Percentiles rank a stretch among this genome's conserved stretches.
Conservation (phyloP, 1,139 yeast genomes). For the Saccharomycopsis phalli region DNA sequence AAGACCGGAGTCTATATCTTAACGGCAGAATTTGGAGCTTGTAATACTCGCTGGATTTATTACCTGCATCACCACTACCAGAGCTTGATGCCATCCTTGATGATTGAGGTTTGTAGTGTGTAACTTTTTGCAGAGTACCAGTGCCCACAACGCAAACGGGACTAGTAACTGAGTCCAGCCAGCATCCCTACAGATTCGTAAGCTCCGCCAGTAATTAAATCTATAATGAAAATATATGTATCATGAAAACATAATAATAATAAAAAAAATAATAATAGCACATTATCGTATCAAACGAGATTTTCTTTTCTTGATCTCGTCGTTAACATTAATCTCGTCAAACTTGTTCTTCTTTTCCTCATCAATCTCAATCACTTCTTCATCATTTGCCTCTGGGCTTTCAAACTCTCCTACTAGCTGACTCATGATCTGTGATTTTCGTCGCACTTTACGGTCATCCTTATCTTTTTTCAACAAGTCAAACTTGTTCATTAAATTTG, state of each 20-base stretch:
- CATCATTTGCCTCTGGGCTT: too few relatives aligned
- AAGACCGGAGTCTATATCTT: slow-evolving; percentile 49
- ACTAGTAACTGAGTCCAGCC: too few relatives aligned
- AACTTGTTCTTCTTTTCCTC: slow-evolving; percentile 8
- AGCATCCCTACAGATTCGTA: too few relatives aligned
- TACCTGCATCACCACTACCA: slow-evolving; percentile 55
- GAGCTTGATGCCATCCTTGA: not conserved
- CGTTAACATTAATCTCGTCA: slow-evolving; percentile 4
- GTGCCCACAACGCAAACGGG: too few relatives aligned
- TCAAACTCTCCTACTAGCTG: too few relatives aligned
- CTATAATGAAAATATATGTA: too few relatives aligned
- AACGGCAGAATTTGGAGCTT: slow-evolving; percentile 46
- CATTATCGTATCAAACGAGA: too few relatives aligned
- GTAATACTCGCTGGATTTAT: slow-evolving; percentile 59
- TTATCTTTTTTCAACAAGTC: slow-evolving; percentile 31
- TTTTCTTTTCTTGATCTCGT: slow-evolving; percentile 4
- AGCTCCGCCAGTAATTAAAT: too few relatives aligned
- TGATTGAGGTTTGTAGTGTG: too few relatives aligned
- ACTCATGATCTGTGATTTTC: slow-evolving; percentile 22
- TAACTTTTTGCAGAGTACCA: too few relatives aligned
- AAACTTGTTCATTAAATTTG: slow-evolving; percentile 21
- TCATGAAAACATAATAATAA: too few relatives aligned
- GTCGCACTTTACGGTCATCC: slow-evolving; percentile 33
- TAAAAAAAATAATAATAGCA: too few relatives aligned
- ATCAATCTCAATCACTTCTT: slow-evolving; percentile 4